Percentiles rank a stretch among this genome's conserved stretches.
These are phyloP conservation scores for Microdochium paspali DNA, from an alignment of 2,329 filamentous ascomycete species.

Conservation along the genomic window DNA sequence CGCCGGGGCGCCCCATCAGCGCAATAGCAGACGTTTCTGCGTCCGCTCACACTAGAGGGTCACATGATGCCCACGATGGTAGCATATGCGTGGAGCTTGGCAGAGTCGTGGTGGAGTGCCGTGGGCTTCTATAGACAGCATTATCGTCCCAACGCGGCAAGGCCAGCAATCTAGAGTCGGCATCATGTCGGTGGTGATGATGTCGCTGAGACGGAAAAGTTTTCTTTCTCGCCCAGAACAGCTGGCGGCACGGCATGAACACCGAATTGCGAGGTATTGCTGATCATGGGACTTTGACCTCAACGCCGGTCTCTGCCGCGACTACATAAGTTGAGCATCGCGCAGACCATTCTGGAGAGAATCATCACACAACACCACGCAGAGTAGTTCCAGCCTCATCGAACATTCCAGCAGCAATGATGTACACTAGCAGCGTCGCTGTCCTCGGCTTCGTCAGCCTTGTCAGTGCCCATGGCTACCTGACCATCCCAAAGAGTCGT, in stretches of 20 bases:
- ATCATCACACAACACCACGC: too few relatives aligned
- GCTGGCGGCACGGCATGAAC: too few relatives aligned
- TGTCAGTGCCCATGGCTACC: constrained; percentile 32
- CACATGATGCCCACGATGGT: not conserved
- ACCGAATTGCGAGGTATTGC: too few relatives aligned
- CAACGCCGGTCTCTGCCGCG: too few relatives aligned
- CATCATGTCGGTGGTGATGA: not conserved
- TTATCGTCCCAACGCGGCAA: not conserved
- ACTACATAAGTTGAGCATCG: too few relatives aligned
- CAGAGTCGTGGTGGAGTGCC: not conserved
- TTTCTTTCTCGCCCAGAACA: not conserved
- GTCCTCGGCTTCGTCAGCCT: constrained; percentile 4
- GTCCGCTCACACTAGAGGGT: not conserved
- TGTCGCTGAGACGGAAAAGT: not conserved
- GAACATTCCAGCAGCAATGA: not conserved
- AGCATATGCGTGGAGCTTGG: not conserved
- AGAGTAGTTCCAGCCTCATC: too few relatives aligned
- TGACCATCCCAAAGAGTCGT: constrained; percentile 31
- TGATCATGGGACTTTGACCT: too few relatives aligned
- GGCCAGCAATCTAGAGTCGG: not conserved
- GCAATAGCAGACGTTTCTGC: not conserved
- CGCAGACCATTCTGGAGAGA: too few relatives aligned
- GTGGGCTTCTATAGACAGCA: not conserved
- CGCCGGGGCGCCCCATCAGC: not conserved
- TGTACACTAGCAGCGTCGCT: constrained; percentile 1